Conservation (phyloP, 2,329 filamentous ascomycete species). For the Penicillium aurantiogriseum region DNA sequence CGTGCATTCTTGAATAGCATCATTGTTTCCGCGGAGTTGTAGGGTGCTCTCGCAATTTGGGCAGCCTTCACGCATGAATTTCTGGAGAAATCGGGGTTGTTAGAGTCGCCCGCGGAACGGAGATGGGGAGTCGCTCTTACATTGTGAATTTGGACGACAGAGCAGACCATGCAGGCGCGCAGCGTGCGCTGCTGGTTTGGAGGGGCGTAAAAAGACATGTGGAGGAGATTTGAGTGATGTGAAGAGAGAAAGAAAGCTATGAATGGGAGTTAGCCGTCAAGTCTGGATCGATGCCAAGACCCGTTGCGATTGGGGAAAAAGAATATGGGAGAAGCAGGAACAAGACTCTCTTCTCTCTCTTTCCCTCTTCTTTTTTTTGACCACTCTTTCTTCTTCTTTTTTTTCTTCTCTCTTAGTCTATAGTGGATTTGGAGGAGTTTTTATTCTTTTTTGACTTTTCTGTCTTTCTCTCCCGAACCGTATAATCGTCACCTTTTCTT, state of each 20-base stretch:
- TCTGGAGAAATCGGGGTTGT: constrained; percentile 48
- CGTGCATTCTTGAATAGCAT: constrained; percentile 87
- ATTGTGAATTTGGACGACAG: constrained; percentile 79
- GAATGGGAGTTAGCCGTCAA: constrained; percentile 18
- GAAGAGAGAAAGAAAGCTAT: constrained; percentile 9
- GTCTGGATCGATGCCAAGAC: constrained; percentile 35
- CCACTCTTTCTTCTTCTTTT: constrained; percentile 1
- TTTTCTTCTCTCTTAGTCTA: constrained; percentile 6
- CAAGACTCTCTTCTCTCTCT: not conserved
- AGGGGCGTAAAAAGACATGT: constrained; percentile 64
- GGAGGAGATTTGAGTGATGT: not conserved
- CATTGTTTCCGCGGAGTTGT: constrained; percentile 72
- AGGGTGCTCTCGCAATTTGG: constrained; percentile 96
- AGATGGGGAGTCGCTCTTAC: constrained; percentile 48
- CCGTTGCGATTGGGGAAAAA: constrained; percentile 24
- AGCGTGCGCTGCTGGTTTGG: constrained; percentile 77
- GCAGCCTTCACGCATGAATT: constrained; percentile 83
- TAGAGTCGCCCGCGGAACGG: not conserved
- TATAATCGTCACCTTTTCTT: constrained; percentile 1
- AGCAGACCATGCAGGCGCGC: constrained; percentile 98
- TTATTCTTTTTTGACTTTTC: not conserved
- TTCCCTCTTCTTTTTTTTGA: constrained; percentile 6
- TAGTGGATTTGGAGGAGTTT: not conserved
- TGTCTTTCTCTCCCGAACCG: constrained; percentile 9
- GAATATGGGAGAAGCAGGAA: constrained; percentile 23